Conservation (phyloP, 225 moss, liverwort and hornwort genomes). For the Physcomitrellopsis africana region DNA sequence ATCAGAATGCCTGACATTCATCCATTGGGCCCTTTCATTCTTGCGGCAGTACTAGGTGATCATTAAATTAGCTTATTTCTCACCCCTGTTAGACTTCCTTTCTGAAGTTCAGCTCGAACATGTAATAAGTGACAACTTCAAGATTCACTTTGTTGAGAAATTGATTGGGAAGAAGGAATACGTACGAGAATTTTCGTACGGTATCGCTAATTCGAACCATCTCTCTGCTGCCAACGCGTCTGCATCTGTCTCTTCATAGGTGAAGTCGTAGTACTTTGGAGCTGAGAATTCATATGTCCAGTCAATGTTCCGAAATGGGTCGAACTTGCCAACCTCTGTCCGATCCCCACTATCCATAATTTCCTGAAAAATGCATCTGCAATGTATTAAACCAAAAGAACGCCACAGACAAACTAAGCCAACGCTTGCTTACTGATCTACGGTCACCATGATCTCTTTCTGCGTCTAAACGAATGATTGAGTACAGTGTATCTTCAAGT, state of each 20-base stretch:
- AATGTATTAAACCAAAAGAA: conserved; percentile 21
- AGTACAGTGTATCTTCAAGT: conserved; percentile 1
- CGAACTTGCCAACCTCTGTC: conserved; percentile 28
- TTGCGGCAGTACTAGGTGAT: neutral
- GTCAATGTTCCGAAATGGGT: conserved; percentile 44
- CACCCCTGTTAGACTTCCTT: conserved; percentile 10
- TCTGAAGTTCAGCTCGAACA: conserved; percentile 3
- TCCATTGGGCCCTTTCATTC: neutral
- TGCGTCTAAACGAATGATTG: neutral
- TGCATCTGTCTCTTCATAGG: conserved; percentile 55
- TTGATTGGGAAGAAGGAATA: conserved; percentile 22
- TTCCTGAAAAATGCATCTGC: conserved; percentile 23
- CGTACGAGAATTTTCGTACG: conserved; percentile 56
- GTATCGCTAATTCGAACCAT: conserved; percentile 66
- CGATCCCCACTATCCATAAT: conserved; percentile 30
- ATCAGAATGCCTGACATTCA: neutral
- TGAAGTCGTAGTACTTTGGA: conserved; percentile 76
- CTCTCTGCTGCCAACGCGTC: conserved; percentile 62
- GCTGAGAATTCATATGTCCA: conserved; percentile 75
- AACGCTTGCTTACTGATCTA: neutral
- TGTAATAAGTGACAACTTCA: conserved; percentile 9
- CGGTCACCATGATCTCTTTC: neutral
- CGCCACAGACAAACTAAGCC: conserved; percentile 3
- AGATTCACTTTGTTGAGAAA: neutral
- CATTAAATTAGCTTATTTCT: neutral